Percentiles rank a stretch among this genome's conserved stretches.
Conservation (phyloP, 164 flowering plant genomes). For the Berberis vulgaris region DNA sequence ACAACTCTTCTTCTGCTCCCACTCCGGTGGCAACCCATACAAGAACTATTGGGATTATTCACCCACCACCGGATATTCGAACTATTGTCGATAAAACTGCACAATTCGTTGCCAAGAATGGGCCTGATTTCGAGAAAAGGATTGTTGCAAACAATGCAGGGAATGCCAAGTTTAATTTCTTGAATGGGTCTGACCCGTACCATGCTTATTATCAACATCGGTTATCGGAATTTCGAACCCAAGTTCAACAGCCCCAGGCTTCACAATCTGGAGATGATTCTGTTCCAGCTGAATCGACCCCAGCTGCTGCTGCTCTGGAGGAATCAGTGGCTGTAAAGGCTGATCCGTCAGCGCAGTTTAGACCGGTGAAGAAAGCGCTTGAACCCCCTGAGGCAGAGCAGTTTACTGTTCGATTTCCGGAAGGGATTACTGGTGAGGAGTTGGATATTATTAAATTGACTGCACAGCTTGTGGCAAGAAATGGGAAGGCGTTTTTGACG, state of each 20-base stretch:
- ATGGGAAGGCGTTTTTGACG: slow-evolving; percentile 84
- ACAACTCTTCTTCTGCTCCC: slow-evolving; percentile 21
- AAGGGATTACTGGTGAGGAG: slow-evolving; percentile 96
- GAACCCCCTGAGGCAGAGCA: slow-evolving; percentile 95
- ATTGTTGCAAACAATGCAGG: slow-evolving; percentile 75
- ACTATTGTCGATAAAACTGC: slow-evolving; percentile 85
- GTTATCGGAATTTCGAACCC: slow-evolving; percentile 68
- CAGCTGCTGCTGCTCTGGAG: no score
- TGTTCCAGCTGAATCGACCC: slow-evolving; percentile 12
- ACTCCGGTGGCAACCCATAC: slow-evolving; percentile 78
- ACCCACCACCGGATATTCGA: slow-evolving; percentile 96
- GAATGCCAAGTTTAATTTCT: slow-evolving; percentile 83
- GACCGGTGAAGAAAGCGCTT: slow-evolving; percentile 60
- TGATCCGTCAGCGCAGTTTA: slow-evolving; percentile 57
- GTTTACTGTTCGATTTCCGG: slow-evolving; percentile 91
- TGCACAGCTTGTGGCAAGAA: slow-evolving; percentile 96
- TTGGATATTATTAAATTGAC: slow-evolving; percentile 93
- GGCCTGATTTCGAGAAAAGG: slow-evolving; percentile 91
- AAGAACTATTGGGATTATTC: slow-evolving; percentile 84
- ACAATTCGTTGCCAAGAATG: slow-evolving; percentile 87
- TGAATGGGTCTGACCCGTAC: slow-evolving; percentile 82
- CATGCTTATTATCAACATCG: slow-evolving; percentile 95
- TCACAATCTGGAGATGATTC: slow-evolving; percentile 18
- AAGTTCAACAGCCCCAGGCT: slow-evolving; percentile 34
- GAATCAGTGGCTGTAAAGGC: slow-evolving; percentile 29